phyloP scores from a whole-genome alignment of 23 red algal genomes.

The Gracilaria domingensis region DNA sequence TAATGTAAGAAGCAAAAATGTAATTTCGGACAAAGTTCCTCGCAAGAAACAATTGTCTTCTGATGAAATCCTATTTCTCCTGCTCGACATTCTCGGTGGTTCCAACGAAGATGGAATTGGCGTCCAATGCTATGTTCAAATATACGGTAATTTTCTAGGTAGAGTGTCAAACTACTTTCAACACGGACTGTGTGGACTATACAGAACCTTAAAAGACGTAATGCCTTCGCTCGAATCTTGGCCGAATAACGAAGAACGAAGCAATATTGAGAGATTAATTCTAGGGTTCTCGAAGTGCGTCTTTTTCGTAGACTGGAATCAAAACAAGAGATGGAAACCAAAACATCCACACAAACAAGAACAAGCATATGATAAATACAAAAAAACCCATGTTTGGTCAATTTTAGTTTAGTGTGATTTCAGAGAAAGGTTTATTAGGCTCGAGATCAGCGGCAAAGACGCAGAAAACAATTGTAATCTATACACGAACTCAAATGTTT shows the following conservation, averaged over 20 bases:
- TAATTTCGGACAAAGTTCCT: no score
- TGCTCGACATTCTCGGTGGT: background rate
- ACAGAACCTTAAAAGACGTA: background rate
- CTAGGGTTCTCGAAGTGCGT: slow-evolving; percentile 15
- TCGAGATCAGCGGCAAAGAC: slow-evolving; percentile 20
- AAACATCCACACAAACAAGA: background rate
- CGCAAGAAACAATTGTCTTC: no score
- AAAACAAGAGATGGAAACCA: slow-evolving; percentile 20
- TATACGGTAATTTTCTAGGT: background rate
- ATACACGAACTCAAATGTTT: slow-evolving; percentile 9
- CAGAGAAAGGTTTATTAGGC: slow-evolving; percentile 17
- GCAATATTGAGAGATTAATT: background rate
- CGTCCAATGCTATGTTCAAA: background rate
- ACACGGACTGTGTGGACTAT: background rate
- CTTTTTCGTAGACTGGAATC: slow-evolving; percentile 24
- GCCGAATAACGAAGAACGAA: background rate
- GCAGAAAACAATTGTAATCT: slow-evolving; percentile 21
- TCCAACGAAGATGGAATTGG: background rate
- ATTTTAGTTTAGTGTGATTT: slow-evolving; percentile 23
- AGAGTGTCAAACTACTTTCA: background rate
- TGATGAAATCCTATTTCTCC: background rate
- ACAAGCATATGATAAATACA: slow-evolving; percentile 44
- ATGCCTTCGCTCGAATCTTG: background rate
- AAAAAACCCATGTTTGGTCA: slow-evolving; percentile 27
- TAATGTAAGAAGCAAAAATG: no score